Base-by-base conservation (phyloP, 768 basidiomycete genomes). In the Gloeopeniophorella convolvens region DNA sequence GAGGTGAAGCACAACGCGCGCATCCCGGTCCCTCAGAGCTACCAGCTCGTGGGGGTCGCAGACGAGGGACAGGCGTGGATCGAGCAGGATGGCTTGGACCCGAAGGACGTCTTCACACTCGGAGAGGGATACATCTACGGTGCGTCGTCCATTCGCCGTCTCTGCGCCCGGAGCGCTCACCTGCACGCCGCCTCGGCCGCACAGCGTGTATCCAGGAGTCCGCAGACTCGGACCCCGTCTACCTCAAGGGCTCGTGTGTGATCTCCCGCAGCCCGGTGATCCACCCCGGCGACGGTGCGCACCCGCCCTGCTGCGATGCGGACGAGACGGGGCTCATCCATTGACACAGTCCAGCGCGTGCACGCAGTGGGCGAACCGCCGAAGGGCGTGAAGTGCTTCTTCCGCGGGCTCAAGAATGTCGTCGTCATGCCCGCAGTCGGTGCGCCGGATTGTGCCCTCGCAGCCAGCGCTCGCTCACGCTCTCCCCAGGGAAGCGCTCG, bases 41-140 rank as follows among this genome's bases (percentile, higher is more conserved):
- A 79, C 51, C 71, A 81, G 23, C 72, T 93, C 1, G 85, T 90
- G 10, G 90, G 91, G 1, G 76, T 92, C 8, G 84, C 87, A 3
- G 90, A 93, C 58, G 87, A 91, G 65, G 87, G 87, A 0, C 79
- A 82, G 0, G 78, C 81, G 0, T 86, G 87, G 54, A 62, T 61
- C 18, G 45, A 62, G n/a, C n/a, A n/a, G n/a, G 57, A 51, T 23
- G 57, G 54, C 10, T 23, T 10, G 15, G 27, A 24, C 1, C 27
- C 50, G 5, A 35, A 47, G 1, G 39, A 47, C 0, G 54, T 58
- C 2, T 56, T 27, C 26, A 56, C 55, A 6, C 40, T 58, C 3
- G 7, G 9, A 2, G 16, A 30, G 13, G 46, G 50, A 2, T 5
- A 5, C 3, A 56, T 58, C 9, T 58, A 42, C 15, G 56, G 56